Evolutionary conservation across 768 basidiomycete species (phyloP), one percentile per base, ranked within the genome.

Genomic region (Peribolospora kevripleyi): DNA sequence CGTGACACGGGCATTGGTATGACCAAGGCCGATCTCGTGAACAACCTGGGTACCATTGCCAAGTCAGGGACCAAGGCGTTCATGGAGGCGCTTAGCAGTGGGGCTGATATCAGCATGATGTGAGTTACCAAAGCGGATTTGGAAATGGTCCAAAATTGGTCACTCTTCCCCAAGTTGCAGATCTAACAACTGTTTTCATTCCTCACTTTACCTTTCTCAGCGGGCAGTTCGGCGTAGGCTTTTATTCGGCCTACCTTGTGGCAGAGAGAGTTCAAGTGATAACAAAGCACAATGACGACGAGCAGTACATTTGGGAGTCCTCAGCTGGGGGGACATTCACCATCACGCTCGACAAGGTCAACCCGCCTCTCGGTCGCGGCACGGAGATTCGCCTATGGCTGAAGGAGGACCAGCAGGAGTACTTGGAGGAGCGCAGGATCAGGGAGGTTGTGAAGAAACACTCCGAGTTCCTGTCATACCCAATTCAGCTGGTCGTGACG

Each of bases 241-340:
- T 97, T 80, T 97, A 98, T 79, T 95, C 91, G 50, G 84, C 86
- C 11, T 97, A 97, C 77, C 86, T 98, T 64, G 90, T 98, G 61
- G 90, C 91, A 63, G 91, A 98, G 73, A 81, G 82, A 61, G 91
- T 98, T 3, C 90, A 93, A 70, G 87, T 98, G 67, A 82, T 95
- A 71, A 87, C 90, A 61, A 98, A 98, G 74, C 90, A 98, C 77
- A 97, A 98, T 65, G 91, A 97, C 64, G 91, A 97, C 68, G 93
- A 97, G 73, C 91, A 97, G 71, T 97, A 98, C 74, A 88, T 98
- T 71, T 98, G 91, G 93, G 91, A 98, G 76, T 98, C 91, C 13
- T 82, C 93, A 59, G 91, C 91, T 40, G 93, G 91, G 67, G 93
- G 91, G 54, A 98, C 91, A 52, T 98, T 97, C 75, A 97, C 93